These are phyloP conservation scores for Colletotrichum chrysophilum DNA, from an alignment of 2,329 filamentous ascomycete genomes.

Conservation along the genomic window DNA sequence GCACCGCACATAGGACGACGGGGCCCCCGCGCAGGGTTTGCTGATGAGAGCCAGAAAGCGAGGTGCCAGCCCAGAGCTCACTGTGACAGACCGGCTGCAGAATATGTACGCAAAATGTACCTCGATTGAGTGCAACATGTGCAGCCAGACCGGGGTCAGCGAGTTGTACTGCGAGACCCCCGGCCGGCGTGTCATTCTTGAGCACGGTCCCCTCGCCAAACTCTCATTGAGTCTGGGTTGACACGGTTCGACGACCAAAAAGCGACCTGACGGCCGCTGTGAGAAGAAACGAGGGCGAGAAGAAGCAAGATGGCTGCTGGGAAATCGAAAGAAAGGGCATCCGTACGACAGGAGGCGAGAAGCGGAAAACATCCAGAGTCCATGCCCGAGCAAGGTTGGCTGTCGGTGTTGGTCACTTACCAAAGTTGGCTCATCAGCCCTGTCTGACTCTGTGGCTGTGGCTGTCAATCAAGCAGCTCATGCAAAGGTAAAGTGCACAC, in stretches of 20 bases:
- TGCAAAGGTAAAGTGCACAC: neutral
- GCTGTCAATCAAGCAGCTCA: conserved; percentile 1
- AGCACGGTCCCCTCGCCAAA: conserved; percentile 11
- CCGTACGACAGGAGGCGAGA: neutral
- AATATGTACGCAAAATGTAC: neutral
- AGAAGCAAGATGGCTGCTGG: neutral
- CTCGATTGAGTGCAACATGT: neutral
- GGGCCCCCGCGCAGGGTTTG: neutral
- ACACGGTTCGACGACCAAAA: neutral
- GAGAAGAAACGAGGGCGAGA: neutral
- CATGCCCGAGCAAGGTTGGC: neutral
- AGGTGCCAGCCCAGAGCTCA: neutral
- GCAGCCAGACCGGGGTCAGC: neutral
- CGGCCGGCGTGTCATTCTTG: neutral
- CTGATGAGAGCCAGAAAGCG: neutral
- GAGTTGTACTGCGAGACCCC: neutral
- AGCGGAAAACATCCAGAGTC: neutral
- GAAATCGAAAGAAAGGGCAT: neutral
- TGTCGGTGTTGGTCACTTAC: neutral
- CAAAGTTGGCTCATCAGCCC: conserved; percentile 1
- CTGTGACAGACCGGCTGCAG: neutral
- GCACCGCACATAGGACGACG: neutral
- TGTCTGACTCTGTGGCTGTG: neutral
- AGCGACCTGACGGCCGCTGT: neutral
- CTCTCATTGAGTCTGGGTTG: neutral